Evolutionary conservation across 2,329 filamentous ascomycete species (phyloP), one percentile per base, ranked within the genome.

Genomic region (Ceratocystis lukuohia): DNA sequence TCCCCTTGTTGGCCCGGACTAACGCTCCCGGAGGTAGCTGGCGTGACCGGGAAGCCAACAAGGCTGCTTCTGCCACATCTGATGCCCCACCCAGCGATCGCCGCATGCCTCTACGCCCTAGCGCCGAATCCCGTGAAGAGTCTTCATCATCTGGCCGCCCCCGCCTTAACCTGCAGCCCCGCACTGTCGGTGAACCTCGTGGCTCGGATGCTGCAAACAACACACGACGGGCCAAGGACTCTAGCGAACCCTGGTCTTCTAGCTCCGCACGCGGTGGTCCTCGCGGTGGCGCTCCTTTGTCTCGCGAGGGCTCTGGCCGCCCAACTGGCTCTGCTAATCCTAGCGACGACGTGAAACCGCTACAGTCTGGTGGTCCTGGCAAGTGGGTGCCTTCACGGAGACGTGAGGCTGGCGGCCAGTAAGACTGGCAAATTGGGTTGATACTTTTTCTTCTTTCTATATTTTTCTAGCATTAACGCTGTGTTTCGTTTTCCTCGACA

Each of bases 221-320:
- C 66, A 84, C 81, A 71, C 91, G 88, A 88, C 85, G 88, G 74
- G 88, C 91, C 41, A 86, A 87, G 72, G 83, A 90, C 25, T 30
- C 56, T n/a, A 88, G 75, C 89, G 86, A 71, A 89, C 86, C 77
- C 97, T 94, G 33, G 91, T 91, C 74, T 96, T 91, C 73, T 91
- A 89, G 46, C 94, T 81, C 72, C 94, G 88, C 76, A 94, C 89
- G 72, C 91, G 89, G 69, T 89, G 87, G 70, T 87, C 88, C 67
- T 93, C 91, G 74, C 93, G 92, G 77, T 97, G 93, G 74, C 91
- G 91, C 76, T 96, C 91, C 76, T 89, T 90, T 75, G 87, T 87
- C 69, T 93, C 91, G 71, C 92, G 85, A 61, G 90, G 84, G 59
- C 20, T 45, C 44, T 12, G 25, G 57, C 8, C 56, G 56, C 17